These are phyloP conservation scores for Houttuynia cordata DNA, from an alignment of 164 flowering plant genomes.

Conservation along the genomic window DNA sequence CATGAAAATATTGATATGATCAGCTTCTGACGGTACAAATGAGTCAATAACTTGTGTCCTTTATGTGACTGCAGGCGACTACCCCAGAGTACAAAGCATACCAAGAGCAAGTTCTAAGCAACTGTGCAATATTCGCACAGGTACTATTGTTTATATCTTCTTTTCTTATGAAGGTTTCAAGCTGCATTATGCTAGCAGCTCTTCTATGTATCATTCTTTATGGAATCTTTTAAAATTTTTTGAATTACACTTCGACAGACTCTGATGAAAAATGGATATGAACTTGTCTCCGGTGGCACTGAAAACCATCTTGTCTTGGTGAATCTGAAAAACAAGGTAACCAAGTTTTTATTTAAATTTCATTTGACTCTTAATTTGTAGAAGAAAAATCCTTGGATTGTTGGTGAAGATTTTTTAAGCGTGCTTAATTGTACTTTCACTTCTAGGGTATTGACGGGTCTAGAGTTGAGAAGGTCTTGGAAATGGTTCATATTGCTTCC, in stretches of 20 bases:
- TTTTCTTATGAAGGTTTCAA: neutral
- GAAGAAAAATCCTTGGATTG: no score
- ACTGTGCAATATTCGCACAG: conserved; percentile 82
- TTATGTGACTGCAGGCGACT: conserved; percentile 47
- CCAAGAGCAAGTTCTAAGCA: conserved; percentile 89
- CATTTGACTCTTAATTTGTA: neutral
- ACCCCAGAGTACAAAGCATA: conserved; percentile 92
- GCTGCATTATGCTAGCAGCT: neutral
- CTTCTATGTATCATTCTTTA: neutral
- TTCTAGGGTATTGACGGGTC: conserved; percentile 95
- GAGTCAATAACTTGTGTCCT: neutral
- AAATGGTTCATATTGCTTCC: conserved; percentile 94
- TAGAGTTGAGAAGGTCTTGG: conserved; percentile 94
- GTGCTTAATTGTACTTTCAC: neutral
- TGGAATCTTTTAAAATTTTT: neutral
- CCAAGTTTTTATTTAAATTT: neutral
- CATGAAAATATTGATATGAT: no score
- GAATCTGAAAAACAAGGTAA: conserved; percentile 51
- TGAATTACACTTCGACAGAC: conserved; percentile 26
- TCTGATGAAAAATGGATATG: conserved; percentile 54
- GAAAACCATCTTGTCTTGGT: conserved; percentile 94
- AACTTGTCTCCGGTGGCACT: conserved; percentile 97
- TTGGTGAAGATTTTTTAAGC: neutral
- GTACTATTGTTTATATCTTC: conserved; percentile 22
- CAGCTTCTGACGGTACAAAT: no score